phyloP scores from a whole-genome alignment of 208 protist genomes.

The Leishmania guyanensis region DNA sequence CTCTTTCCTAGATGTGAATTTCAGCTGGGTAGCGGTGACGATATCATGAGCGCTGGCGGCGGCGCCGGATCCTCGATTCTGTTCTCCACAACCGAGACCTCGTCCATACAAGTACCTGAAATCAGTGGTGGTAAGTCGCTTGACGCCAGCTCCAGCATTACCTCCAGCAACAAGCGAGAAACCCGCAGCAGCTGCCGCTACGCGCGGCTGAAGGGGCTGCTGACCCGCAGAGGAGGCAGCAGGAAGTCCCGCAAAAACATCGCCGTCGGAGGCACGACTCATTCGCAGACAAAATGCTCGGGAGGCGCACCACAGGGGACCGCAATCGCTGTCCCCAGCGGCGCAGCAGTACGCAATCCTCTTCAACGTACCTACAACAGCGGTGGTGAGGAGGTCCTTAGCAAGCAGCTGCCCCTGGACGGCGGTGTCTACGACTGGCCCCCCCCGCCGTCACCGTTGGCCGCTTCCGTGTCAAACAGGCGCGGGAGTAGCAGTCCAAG shows the following conservation, averaged over 20 bases:
- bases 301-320: neutral
- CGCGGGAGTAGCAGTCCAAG: neutral
- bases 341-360: neutral
- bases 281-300: neutral
- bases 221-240: slow-evolving; percentile 9
- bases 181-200: slow-evolving; percentile 7
- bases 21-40: slow-evolving; percentile 2
- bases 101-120: slow-evolving; percentile 8
- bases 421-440: slow-evolving; percentile 26
- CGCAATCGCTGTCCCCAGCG: neutral
- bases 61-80: slow-evolving; percentile 19
- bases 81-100: slow-evolving; percentile 24
- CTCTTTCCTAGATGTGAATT: neutral
- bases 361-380: slow-evolving; percentile 8
- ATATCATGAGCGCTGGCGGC: neutral
- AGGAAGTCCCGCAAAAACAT: slow-evolving; percentile 10
- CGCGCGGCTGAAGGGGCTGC: slow-evolving; percentile 12
- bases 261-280: neutral
- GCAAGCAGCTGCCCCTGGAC: slow-evolving; percentile 2
- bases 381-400: neutral
- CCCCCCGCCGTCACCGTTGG: neutral
- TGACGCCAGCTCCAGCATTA: neutral
- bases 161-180: neutral
- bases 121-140: neutral
- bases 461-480: neutral